Evolutionary conservation across 371 early-diverging fungal genomes (phyloP), one percentile per base, ranked within the genome.

Genomic region (Mucor mucedo): DNA sequence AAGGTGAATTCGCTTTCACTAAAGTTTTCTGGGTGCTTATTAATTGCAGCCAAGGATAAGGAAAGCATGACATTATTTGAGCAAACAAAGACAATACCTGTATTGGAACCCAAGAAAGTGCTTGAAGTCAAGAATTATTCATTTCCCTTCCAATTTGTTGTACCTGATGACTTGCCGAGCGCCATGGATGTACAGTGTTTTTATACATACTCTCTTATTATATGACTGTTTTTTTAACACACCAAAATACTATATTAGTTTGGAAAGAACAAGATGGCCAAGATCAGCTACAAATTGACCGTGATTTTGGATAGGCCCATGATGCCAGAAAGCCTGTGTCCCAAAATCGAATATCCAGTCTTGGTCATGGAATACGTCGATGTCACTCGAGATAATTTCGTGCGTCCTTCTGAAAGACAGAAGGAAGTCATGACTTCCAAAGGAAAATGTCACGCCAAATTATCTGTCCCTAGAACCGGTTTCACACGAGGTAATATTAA

Each of bases 61-160:
- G 72, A 76, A 48, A 55, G 56, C 2, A 65, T 76, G 11, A 35
- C 63, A 1, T 52, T 80, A 41, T 78, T 82, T 60, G 66, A 72
- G 9, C 55, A 42, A 28, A 59, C 38, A 16, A 67, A 74, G 59
- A 56, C 48, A 1, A 60, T 77, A 9, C 57, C 71, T 9, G 63
- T 70, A 3, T 59, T 69, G 13, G 54, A 63, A 40, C 63, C 60
- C 48, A 76, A 75, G 10, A 62, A 60, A 48, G 56, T 69, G 1
- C 49, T 82, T n/a, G 78, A 82, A 30, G 69, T 71, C 29, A 77
- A 75, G 50, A 62, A 39, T 2, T 69, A 82, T 60, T 47, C 45
- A 6, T 82, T 77, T 60, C 71, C 79, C 28, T 82, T 82, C 58
- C 72, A 82, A 50, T 78, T 82, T 48, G 38, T 55, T 13, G 78